Base-by-base conservation (phyloP, 352 stramenopile genomes). In the Pythium phragmiticola region DNA sequence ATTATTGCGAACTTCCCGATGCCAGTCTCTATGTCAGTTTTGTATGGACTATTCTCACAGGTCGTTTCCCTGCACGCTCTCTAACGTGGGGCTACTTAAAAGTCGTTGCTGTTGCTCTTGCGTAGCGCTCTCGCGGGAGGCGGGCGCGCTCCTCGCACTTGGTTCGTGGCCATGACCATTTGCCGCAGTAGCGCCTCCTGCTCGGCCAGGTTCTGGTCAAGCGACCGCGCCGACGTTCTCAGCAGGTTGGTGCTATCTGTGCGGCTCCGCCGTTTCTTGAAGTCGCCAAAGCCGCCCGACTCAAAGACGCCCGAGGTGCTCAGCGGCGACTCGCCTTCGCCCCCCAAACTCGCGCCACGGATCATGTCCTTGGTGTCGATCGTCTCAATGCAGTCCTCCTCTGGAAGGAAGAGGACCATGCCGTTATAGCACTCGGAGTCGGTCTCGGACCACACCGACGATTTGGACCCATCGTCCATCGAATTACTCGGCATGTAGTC, bases 301-400 rank as follows among this genome's bases (percentile, higher is more conserved):
- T 54, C 30, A 23, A 45, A 55, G 14, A 66, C 59, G 17, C 59
- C 42, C 33, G 59, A 66, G 17, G 49, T 51, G 16, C 34, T 39
- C 34, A 39, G 30, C 14, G 58, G 50, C 41, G 49, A 51, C 16
- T 33, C 30, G 33, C 43, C 17, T 26, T 16, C 11, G 33, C 36
- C 45, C 34, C 7, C 11, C 14, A 65, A 11, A n/a, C 30, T 14
- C 0, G 56, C 66, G 0, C 73, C 55, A 5, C 72, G 74, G 26
- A 77, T 28, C 76, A 82, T 85, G 56, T 85, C 72, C 0, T 46
- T 78, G 42, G 76, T 85, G 60, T 85, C 74, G 45, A 85, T 82
- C 8, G 73, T 70, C 34, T 79, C 73, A 16, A 71, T 62, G 34
- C 78, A 67, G 47, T 57, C 57, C 12, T 64, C 57, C 23, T 57